Base-by-base conservation (phyloP, 1,284 basidiomycete species). In the Takashimella tepidaria region DNA sequence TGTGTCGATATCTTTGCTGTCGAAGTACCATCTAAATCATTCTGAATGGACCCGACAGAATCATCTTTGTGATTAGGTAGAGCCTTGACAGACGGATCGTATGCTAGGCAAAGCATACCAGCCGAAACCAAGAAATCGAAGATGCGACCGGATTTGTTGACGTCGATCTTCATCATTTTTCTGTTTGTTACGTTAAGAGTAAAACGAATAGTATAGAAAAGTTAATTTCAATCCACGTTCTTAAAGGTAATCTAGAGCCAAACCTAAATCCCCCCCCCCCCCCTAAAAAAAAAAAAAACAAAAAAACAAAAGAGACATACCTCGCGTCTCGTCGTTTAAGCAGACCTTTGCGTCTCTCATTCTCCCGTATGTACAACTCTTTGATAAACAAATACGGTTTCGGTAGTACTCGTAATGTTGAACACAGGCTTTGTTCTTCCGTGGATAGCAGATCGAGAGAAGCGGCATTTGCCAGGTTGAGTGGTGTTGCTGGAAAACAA, bases 371-470 rank as follows among this genome's bases (percentile, higher is more conserved):
- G 44, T 95, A 82, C 6, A 87, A 88, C 74, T 95, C 90, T 72
- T 96, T 96, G 77, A 96, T 88, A 54, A 87, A 83, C 45, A 96
- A 83, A 73, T 93, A 97, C 1, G 92, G 89, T 66, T 90, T 89
- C 0, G 92, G 92, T 40, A 95, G 79, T 55, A 96, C 91, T 4
- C 90, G 86, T 16, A 96, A 79, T 51, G 83, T 81, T 3, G 89
- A 88, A 72, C 92, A 96, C n/a, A 97, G 83, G 0, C 82, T 79
- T 73, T 92, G 88, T 75, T 96, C 92, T 23, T 85, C 85, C 4
- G 84, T 80, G 0, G 88, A 88, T 59, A 97, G 85, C 11, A 97
- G 81, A 67, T 95, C 89, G 10, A 95, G 78, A 2, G 86, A 88
- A 3, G 87, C 87, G 61, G 87, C 87, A 69, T 91, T 90, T 43